Conservation (phyloP, 2,329 filamentous ascomycete species). For the Aspergillus unguis region DNA sequence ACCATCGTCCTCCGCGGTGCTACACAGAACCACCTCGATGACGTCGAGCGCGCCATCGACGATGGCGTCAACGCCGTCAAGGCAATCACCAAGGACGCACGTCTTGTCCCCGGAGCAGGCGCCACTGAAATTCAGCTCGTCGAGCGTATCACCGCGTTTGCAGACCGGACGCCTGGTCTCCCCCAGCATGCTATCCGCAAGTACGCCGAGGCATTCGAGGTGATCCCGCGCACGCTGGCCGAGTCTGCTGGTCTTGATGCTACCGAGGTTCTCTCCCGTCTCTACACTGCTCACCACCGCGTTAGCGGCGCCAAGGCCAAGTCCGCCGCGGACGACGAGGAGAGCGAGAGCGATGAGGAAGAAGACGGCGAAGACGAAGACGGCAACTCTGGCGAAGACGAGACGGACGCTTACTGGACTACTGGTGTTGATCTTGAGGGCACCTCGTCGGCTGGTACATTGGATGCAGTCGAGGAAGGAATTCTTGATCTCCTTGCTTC, state of each 20-base stretch:
- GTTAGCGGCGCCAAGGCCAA: conserved; percentile 20
- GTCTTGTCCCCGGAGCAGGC: conserved; percentile 89
- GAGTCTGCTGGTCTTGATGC: conserved; percentile 95
- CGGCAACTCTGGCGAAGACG: conserved; percentile 36
- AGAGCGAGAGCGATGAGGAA: neutral
- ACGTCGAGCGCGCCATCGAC: conserved; percentile 93
- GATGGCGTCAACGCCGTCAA: conserved; percentile 99
- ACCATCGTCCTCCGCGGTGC: conserved; percentile 92
- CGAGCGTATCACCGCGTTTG: conserved; percentile 84
- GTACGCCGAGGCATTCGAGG: conserved; percentile 95
- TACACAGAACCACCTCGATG: conserved; percentile 96
- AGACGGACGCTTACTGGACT: conserved; percentile 77
- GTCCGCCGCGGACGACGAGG: conserved; percentile 14
- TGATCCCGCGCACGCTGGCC: conserved; percentile 87
- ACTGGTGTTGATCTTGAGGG: conserved; percentile 96
- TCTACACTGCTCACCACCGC: conserved; percentile 87
- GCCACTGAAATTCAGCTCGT: conserved; percentile 92
- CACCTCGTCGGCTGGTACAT: conserved; percentile 71
- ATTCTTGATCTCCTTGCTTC: conserved; percentile 89
- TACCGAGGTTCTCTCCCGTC: conserved; percentile 87
- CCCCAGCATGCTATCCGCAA: conserved; percentile 97
- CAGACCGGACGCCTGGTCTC: conserved; percentile 87
- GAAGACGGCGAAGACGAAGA: conserved; percentile 33
- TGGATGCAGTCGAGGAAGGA: conserved; percentile 82
- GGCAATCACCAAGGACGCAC: conserved; percentile 89